Percentiles rank a stretch among this genome's conserved stretches.
phyloP scores from a whole-genome alignment of 257 asterid genomes.

The Mentha longifolia region DNA sequence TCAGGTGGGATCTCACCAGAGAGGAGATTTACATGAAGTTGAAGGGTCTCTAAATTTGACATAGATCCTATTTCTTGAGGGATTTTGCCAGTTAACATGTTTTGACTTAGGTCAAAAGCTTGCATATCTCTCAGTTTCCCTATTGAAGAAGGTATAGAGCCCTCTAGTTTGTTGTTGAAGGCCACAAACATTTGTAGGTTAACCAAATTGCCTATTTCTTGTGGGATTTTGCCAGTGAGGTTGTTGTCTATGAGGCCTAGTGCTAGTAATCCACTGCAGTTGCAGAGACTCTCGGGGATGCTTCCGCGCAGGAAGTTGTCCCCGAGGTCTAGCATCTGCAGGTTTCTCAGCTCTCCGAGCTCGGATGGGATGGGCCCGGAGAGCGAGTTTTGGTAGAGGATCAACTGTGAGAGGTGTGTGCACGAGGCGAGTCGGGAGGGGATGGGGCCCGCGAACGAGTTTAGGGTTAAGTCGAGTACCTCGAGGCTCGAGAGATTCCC shows the following conservation, averaged over 20 bases:
- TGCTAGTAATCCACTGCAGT: constrained; percentile 55
- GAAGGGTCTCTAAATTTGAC: constrained; percentile 52
- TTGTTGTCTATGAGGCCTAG: constrained; percentile 57
- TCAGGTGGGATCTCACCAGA: constrained; percentile 74
- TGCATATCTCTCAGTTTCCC: constrained; percentile 54
- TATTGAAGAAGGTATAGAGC: constrained; percentile 65
- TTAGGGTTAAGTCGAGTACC: constrained; percentile 73
- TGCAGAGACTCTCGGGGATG: constrained; percentile 63
- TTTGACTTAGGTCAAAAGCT: constrained; percentile 58
- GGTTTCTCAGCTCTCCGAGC: constrained; percentile 51
- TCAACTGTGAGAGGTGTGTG: constrained; percentile 46
- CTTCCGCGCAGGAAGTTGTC: constrained; percentile 58
- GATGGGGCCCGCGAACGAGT: constrained; percentile 65
- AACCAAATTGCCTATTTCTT: constrained; percentile 54
- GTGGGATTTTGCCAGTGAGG: constrained; percentile 69
- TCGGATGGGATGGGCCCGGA: constrained; percentile 66
- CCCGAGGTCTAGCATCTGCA: constrained; percentile 63
- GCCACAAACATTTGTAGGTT: constrained; percentile 61
- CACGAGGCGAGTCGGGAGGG: constrained; percentile 61
- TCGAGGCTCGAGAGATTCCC: constrained; percentile 75
- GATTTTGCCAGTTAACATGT: constrained; percentile 62
- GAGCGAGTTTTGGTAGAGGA: constrained; percentile 54
- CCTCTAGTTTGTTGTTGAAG: constrained; percentile 51
- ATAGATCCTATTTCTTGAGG: constrained; percentile 67
- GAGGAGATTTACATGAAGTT: constrained; percentile 52